Evolutionary conservation across 202 grass and related monocot species (phyloP).

Genomic region (Zizania palustris): DNA sequence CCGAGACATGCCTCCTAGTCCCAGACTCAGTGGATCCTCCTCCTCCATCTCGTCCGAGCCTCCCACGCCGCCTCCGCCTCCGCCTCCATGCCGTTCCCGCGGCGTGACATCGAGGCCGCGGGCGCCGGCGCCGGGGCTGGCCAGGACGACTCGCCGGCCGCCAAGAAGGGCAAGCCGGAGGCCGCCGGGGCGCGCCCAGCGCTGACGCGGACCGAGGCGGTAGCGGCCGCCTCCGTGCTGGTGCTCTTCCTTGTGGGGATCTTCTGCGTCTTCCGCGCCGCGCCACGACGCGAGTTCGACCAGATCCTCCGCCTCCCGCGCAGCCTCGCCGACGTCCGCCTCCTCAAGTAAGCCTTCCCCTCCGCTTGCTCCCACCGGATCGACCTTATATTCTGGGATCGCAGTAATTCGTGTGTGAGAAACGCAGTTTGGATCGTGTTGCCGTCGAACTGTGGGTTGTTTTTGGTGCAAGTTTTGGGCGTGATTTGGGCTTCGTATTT

Average conservation of each 20-base stretch:
- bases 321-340: constrained; percentile 80
- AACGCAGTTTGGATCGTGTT: constrained; percentile 32
- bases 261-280: constrained; percentile 84
- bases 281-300: constrained; percentile 71
- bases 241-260: constrained; percentile 76
- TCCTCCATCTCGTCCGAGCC: constrained; percentile 19
- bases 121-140: constrained; percentile 31
- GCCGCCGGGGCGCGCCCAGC: constrained; percentile 40
- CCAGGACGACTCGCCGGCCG: constrained; percentile 56
- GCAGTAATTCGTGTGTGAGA: constrained; percentile 5
- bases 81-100: constrained; percentile 59
- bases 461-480: neutral
- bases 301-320: constrained; percentile 80
- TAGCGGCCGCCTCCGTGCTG: constrained; percentile 63
- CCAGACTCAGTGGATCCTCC: constrained; percentile 35
- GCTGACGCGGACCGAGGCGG: constrained; percentile 72
- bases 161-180: constrained; percentile 76
- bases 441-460: neutral
- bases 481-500: constrained; percentile 26
- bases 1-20: constrained; percentile 57
- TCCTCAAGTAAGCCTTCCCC: constrained; percentile 66
- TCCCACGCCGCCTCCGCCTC: constrained; percentile 2
- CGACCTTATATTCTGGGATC: neutral
- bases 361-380: neutral
- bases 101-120: constrained; percentile 88